These are phyloP conservation scores for Oryza punctata DNA, from an alignment of 176 grass and related monocot genomes.

Conservation along the genomic window DNA sequence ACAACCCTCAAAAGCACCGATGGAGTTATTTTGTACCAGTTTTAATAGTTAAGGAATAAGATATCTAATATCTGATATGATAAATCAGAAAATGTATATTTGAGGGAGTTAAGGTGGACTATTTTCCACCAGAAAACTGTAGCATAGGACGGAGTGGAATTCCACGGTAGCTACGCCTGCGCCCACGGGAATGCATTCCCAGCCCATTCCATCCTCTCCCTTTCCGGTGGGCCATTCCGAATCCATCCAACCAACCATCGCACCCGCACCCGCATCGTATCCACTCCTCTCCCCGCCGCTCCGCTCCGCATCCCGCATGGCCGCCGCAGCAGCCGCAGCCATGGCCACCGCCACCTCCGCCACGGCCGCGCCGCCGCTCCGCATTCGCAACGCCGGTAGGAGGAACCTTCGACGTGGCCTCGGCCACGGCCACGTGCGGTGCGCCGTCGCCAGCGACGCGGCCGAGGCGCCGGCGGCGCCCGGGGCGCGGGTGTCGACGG, in stretches of 20 bases:
- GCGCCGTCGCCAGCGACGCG: conserved; percentile 29
- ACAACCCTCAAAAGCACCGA: no score
- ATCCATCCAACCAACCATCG: background rate
- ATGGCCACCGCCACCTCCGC: no score
- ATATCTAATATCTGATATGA: no score
- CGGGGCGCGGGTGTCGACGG: conserved; percentile 47
- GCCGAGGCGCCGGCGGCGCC: background rate
- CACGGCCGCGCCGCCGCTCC: conserved; percentile 5
- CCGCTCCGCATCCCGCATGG: conserved; percentile 40
- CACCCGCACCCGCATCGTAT: conserved; percentile 16
- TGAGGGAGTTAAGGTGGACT: no score
- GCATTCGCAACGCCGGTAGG: background rate
- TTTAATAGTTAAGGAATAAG: no score
- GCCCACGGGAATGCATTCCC: conserved; percentile 13
- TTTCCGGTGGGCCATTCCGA: conserved; percentile 9
- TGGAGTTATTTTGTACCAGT: no score
- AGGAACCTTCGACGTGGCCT: background rate
- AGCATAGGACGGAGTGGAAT: no score
- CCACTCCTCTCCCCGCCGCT: background rate
- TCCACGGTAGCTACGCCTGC: background rate
- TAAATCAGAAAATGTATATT: no score
- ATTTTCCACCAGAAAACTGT: no score
- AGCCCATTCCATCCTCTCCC: background rate
- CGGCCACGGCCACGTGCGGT: background rate
- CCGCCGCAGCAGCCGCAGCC: conserved; percentile 11